A percentile compares a stretch with the other conserved stretches of the same genome.
Conservation (phyloP, 1,284 basidiomycete genomes). For the Puccinia coronata region DNA sequence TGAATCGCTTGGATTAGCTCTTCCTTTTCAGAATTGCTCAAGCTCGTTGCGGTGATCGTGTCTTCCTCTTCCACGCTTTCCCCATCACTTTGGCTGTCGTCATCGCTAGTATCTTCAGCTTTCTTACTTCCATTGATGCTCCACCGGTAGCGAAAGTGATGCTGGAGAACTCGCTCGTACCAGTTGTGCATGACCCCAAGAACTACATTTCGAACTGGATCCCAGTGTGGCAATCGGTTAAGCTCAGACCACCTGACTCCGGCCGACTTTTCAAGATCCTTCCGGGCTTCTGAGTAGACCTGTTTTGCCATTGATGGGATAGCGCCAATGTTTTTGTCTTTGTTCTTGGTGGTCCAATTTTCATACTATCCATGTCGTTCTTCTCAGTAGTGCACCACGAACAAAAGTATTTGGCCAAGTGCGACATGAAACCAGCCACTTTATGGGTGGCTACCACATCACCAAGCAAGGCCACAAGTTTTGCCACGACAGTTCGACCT, state of each 20-base stretch:
- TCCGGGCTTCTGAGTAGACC: background rate
- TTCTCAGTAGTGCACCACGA: constrained; percentile 7
- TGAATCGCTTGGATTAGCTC: background rate
- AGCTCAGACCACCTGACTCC: constrained; percentile 35
- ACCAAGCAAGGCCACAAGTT: background rate
- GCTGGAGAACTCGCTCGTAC: constrained; percentile 21
- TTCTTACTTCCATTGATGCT: background rate
- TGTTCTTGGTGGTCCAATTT: background rate
- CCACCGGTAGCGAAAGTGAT: constrained; percentile 19
- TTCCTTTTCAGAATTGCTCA: no score
- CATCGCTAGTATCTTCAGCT: background rate
- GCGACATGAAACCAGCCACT: constrained; percentile 27
- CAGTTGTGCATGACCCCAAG: constrained; percentile 33
- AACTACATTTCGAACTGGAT: constrained; percentile 14
- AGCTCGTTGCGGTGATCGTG: background rate
- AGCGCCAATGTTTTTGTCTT: background rate
- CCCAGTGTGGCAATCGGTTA: constrained; percentile 14
- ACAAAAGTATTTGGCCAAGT: constrained; percentile 7
- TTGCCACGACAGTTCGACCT: background rate
- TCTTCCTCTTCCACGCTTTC: background rate
- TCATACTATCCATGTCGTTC: background rate
- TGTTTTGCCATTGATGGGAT: background rate
- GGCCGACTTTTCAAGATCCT: background rate
- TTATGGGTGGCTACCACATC: constrained; percentile 39
- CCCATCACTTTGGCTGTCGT: background rate